Evolutionary conservation across 2,329 filamentous ascomycete species (phyloP), one percentile per base, ranked within the genome.

Genomic region (Diatrype stigma): DNA sequence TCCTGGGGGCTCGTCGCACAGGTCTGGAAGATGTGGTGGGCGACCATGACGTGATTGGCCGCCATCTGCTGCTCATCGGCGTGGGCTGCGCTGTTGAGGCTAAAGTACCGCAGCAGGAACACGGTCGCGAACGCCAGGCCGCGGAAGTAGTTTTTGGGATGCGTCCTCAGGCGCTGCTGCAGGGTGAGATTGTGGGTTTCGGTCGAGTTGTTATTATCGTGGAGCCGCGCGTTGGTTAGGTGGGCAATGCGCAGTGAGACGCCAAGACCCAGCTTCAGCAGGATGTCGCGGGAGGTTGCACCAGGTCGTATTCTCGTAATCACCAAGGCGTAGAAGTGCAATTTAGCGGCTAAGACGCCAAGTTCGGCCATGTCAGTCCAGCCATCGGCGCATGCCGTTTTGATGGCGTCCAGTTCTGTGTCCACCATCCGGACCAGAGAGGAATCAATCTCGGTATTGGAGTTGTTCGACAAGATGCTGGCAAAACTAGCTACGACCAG

Each of bases 41-140:
- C 56, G 47, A 63, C 50, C 19, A 58, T 56, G 26, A 67, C 60
- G 51, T 64, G 62, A 45, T 62, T 62, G 3, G 62, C 62, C 6
- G 63, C 63, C 16, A 61, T 26, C 32, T 65, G 62, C 42, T 60
- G 61, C 46, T 67, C 63, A 38, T 66, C 63, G 26, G 51, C 37
- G n/a, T 57, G 59, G 14, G 56, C 56, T 6, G 46, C 47, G 34
- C 51, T 56, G 48, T 62, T 62, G 16, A 61, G 54, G 37, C 56
- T 60, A 45, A 65, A 66, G 49, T 64, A 66, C 17, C 58, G 54
- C n/a, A 67, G 58, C 3, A 67, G 59, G 52, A 66, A 66, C 11
- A 64, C 62, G 11, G 63, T 63, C 16, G 63, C 62, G 48, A 67
- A 66, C 6, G 60, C 62, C 10, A 67, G 51, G 10, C 57, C 57